Base-by-base conservation (phyloP, 164 flowering plant genomes). In the Tetrastigma voinierianum region DNA sequence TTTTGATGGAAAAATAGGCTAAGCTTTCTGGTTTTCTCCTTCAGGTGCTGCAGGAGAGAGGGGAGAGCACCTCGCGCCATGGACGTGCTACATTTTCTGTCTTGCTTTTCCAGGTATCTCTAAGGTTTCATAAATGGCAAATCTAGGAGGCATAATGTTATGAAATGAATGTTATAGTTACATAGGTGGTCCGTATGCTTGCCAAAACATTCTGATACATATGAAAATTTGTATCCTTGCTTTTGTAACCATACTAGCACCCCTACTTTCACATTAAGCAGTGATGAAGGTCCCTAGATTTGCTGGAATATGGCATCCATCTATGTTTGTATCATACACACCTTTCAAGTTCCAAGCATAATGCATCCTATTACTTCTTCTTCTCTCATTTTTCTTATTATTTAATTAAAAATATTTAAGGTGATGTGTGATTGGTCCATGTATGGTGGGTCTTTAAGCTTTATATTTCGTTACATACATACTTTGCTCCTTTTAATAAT, bases 81-180 rank as follows among this genome's bases (percentile, higher is more conserved):
- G 99, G 99, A 47, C 98, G 99, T 57, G 98, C 98, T 55, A 91
- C 96, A 63, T 96, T 96, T 81, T 96, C 99, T 75, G 99, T 96
- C 65, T 79, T 96, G 73, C 93, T 96, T 64, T n/a, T 96, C 74
- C 99, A 96, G 99, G 99, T 96, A 66, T 68, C 32, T 52, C 46
- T 58, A n/a, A 16, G 4, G 44, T 21, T 32, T 61, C 40, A 32
- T 32, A 32, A 32, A 32, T 32, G 11, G n/a, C 19, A 2, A 46
- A 43, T 15, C 3, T 4, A 15, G 15, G 21, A 43, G 47, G 46
- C 21, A 60, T 17, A 60, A 17, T 32, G 6, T 32, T 7, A 32
- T 3, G n/a, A n/a, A 32, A 32, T 32, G 40, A n/a, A 32, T 32
- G 40, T 32, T 32, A 32, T 32, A 7, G 40, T 32, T 32, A 32